Conservation (phyloP, 2,329 filamentous ascomycete species). For the Scytalidium lignicola region DNA sequence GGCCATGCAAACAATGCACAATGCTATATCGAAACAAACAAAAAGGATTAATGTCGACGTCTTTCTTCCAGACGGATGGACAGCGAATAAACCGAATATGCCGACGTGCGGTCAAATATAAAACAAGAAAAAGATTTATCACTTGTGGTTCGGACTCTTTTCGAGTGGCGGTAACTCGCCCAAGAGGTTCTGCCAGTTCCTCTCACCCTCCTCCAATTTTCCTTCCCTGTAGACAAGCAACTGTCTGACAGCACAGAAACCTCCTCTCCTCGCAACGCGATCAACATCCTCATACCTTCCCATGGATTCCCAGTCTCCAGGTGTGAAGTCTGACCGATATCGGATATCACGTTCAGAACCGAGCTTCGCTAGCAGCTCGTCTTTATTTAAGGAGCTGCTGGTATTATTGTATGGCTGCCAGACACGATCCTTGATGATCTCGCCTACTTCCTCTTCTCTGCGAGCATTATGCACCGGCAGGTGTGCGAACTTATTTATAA, state of each 20-base stretch:
- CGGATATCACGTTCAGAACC: neutral
- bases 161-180: slow-evolving; percentile 22
- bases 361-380: too few species aligned
- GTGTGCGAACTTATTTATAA: slow-evolving; percentile 50
- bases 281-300: slow-evolving; percentile 37
- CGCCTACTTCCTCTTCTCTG: slow-evolving; percentile 52
- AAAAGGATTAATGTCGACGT: too few species aligned
- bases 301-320: slow-evolving; percentile 20
- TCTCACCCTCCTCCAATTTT: slow-evolving; percentile 18
- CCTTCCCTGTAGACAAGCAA: slow-evolving; percentile 40
- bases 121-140: neutral
- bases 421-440: slow-evolving; percentile 44
- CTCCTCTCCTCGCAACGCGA: slow-evolving; percentile 42
- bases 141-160: neutral
- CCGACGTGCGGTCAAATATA: too few species aligned
- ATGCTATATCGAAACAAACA: too few species aligned
- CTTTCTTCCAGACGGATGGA: too few species aligned
- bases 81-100: too few species aligned
- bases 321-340: neutral
- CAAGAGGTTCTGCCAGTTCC: slow-evolving; percentile 28
- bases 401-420: slow-evolving; percentile 34
- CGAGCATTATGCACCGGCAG: slow-evolving; percentile 58
- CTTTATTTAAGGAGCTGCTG: neutral
- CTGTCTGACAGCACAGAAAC: slow-evolving; percentile 51
- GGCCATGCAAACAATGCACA: too few species aligned